Evolutionary conservation across 768 basidiomycete species (phyloP), one percentile per base, ranked within the genome.

Genomic region (Cytidiella melzeri): DNA sequence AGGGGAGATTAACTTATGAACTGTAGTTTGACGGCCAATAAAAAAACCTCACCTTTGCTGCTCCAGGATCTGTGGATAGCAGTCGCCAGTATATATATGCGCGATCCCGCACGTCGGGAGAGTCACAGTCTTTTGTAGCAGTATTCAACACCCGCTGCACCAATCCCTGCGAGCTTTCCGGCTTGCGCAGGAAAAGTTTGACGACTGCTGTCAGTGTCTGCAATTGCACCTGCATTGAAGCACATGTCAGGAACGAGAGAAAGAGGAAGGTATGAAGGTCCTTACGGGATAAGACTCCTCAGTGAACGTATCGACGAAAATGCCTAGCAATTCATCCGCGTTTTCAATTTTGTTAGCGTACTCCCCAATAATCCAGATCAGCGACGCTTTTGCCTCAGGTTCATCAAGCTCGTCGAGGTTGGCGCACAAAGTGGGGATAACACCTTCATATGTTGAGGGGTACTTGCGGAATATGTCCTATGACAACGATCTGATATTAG

Each of bases 361-460:
- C 70, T 97, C 93, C 49, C 95, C 95, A 57, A 98, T 93, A 59
- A 99, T 98, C 95, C 96, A 99, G 64, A 99, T 97, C 43, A 99
- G 73, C 2, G 94, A 94, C 1, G 94, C 91, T 63, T 97, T 97
- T 2, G 96, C 95, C 64, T 99, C 95, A 9, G 95, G 96, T 62
- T 99, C 96, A 60, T 98, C 95, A 26, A 99, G 72, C 59, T 96
- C 94, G 52, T 99, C 95, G 12, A 98, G 81, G 61, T 93, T 95
- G 1, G 90, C 83, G 59, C 94, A 99, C 12, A 99, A 69, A 0
- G 87, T 92, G 0, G 94, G 95, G 56, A 99, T 97, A 61, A 96
- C 86, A 18, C 93, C 94, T 68, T 99, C 95, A 63, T 98, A 99
- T 2, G 85, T 92, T 27, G 83, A 86, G 6, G 94, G 96, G 63